Conservation (phyloP, 768 basidiomycete genomes). For the Mycena maculata region DNA sequence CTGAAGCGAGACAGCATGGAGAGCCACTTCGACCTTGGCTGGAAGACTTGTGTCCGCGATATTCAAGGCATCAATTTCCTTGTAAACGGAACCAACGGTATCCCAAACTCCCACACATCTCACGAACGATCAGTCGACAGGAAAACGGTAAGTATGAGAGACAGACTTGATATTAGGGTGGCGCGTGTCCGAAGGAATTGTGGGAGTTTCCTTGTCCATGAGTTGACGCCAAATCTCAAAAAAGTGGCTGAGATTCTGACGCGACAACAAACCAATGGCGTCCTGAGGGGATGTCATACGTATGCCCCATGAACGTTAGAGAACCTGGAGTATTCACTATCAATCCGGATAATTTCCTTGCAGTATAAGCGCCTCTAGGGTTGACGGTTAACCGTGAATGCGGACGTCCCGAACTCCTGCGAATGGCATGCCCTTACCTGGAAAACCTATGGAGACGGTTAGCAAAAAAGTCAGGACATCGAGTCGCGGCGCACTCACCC, state of each 20-base stretch:
- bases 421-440: too few species aligned
- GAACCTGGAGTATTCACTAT: background rate
- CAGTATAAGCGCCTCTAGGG: constrained; percentile 1
- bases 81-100: constrained; percentile 36
- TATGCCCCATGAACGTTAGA: too few species aligned
- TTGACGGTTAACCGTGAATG: too few species aligned
- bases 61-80: too few species aligned
- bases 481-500: constrained; percentile 9
- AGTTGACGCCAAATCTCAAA: too few species aligned
- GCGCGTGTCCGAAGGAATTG: too few species aligned
- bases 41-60: too few species aligned
- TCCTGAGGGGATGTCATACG: background rate
- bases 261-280: background rate
- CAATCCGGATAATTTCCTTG: background rate
- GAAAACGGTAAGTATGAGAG: too few species aligned
- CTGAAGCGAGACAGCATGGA: constrained; percentile 43
- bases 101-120: constrained; percentile 39
- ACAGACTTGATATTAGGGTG: too few species aligned
- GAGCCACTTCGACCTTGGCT: constrained; percentile 31
- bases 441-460: too few species aligned
- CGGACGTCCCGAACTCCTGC: too few species aligned
- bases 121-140: too few species aligned
- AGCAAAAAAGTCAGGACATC: background rate
- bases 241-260: constrained; percentile 2
- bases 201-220: background rate